Evolutionary conservation across 495 filamentous ascomycete species (phyloP), one percentile per base, ranked within the genome.

Genomic region (Coniosporium apollinis): DNA sequence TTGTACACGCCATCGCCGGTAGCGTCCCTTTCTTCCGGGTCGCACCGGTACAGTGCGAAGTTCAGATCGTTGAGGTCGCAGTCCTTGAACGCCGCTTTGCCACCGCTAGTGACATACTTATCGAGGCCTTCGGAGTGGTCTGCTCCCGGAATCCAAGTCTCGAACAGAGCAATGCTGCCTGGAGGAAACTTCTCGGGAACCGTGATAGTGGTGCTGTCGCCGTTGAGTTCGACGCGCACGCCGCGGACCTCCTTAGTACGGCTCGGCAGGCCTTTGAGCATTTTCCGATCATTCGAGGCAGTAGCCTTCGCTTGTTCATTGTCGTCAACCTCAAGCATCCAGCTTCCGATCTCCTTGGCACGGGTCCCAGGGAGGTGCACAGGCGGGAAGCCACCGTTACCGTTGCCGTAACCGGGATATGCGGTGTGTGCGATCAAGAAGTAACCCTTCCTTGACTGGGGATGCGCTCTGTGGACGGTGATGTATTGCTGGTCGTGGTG

Each of bases 401-500:
- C 76, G 39, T 80, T 78, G 22, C 82, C 79, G 50, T 86, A 81
- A 3, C 82, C 83, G 9, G 85, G 83, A 52, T 82, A 94, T 2
- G 91, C 87, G 21, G 86, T 94, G 43, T 96, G 91, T 0, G 91
- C 86, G 38, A 94, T 82, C 19, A 94, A 59, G 59, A 96, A 94
- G 49, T 93, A 81, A 28, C 91, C 91, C 46, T 85, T 87, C 30
- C 92, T 66, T 0, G 79, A 82, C 41, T 77, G 73, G 0, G 87
- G 89, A 49, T 99, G 83, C 4, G 94, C 82, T 43, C 91, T 66
- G 53, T 99, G 91, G 6, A 99, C 82, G 4, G 91, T 96, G 47
- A 99, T 75, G 49, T 89, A 96, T 58, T 96, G 77, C 30, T 78
- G 75, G 48, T 96, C 84, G 52, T 99, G 91, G 50, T 96, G 86